These are phyloP conservation scores for Dovyalis caffra DNA, from an alignment of 345 rosid species.

Conservation along the genomic window DNA sequence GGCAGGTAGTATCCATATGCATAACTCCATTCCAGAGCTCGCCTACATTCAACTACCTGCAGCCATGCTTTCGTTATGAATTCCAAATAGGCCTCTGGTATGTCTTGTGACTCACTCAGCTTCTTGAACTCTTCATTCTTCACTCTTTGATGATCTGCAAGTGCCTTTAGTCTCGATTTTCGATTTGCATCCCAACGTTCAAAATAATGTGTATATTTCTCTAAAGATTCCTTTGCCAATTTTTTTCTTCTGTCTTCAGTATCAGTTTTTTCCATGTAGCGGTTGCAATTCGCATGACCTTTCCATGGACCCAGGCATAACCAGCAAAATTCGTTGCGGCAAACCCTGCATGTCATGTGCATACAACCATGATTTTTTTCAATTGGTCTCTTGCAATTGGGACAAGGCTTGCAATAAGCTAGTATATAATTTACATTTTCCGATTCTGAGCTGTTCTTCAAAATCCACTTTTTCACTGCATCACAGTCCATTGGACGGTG, in stretches of 20 bases:
- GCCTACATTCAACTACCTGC: slow-evolving; percentile 35
- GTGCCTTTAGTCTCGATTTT: slow-evolving; percentile 21
- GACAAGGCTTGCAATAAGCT: slow-evolving; percentile 38
- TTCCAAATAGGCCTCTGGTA: slow-evolving; percentile 4
- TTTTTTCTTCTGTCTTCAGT: not conserved
- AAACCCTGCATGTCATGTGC: slow-evolving; percentile 31
- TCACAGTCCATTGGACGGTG: slow-evolving; percentile 39
- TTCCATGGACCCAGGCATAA: slow-evolving; percentile 21
- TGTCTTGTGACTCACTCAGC: not conserved
- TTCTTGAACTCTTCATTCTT: not conserved
- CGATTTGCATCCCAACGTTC: slow-evolving; percentile 39
- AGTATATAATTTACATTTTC: slow-evolving; percentile 31
- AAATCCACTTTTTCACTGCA: slow-evolving; percentile 31
- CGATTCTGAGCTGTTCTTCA: slow-evolving; percentile 29
- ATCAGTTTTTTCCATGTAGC: not conserved
- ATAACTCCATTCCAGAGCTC: slow-evolving; percentile 38
- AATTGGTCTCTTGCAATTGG: slow-evolving; percentile 35
- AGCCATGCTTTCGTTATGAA: slow-evolving; percentile 34
- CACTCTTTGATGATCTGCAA: slow-evolving; percentile 2
- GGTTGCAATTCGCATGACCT: not conserved
- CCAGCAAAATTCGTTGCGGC: slow-evolving; percentile 35
- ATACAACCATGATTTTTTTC: slow-evolving; percentile 37
- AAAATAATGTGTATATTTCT: slow-evolving; percentile 25
- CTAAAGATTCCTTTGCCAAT: slow-evolving; percentile 5
- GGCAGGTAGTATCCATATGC: slow-evolving; percentile 35